Conservation (phyloP, 768 basidiomycete species). For the Pisolithus marmoratus region DNA sequence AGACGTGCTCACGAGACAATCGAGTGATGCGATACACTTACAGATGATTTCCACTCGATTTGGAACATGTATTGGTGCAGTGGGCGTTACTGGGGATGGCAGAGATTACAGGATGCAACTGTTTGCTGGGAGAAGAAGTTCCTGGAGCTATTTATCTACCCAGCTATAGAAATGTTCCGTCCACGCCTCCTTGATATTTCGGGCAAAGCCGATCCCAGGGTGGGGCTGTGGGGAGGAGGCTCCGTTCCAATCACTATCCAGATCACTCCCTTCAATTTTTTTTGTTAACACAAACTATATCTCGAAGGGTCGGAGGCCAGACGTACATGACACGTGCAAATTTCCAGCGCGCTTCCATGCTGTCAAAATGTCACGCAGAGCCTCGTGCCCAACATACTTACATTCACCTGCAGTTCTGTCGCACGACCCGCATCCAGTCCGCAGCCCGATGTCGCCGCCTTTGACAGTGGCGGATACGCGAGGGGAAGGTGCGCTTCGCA, state of each 20-base stretch:
- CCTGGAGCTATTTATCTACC: background rate
- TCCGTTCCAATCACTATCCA: background rate
- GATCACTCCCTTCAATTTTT: background rate
- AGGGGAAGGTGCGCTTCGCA: too few species aligned
- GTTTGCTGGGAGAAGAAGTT: background rate
- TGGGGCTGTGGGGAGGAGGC: too few species aligned
- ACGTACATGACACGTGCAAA: too few species aligned
- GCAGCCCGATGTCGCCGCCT: too few species aligned
- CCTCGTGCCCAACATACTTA: too few species aligned
- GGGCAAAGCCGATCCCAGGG: background rate
- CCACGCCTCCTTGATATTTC: background rate
- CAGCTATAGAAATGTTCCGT: background rate
- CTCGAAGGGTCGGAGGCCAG: background rate
- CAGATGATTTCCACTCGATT: slow-evolving; percentile 31
- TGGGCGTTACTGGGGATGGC: slow-evolving; percentile 1
- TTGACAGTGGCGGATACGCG: too few species aligned
- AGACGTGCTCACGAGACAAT: background rate
- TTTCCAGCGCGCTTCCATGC: too few species aligned
- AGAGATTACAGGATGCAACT: slow-evolving; percentile 4
- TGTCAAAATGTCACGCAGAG: too few species aligned
- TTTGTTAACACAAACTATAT: background rate
- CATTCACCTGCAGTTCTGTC: too few species aligned
- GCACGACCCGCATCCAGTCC: too few species aligned
- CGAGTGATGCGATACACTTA: slow-evolving; percentile 10
- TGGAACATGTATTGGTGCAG: slow-evolving; percentile 16